Base-by-base conservation (phyloP, 2,329 filamentous ascomycete species). In the Tolypocladium endophyticum region DNA sequence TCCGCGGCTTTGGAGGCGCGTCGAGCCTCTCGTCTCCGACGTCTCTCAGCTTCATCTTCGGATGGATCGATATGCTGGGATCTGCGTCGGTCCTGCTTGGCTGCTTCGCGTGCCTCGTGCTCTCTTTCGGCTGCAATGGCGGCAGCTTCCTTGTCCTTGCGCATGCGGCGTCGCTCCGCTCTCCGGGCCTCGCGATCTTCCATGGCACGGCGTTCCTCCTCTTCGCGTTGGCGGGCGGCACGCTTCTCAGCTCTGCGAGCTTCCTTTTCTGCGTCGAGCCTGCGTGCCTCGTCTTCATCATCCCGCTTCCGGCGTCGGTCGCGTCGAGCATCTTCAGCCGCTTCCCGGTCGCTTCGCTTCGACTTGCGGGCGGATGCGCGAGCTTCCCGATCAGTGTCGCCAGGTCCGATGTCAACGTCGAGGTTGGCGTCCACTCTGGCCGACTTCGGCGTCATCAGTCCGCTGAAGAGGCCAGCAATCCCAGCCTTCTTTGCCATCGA, bases 301-400 rank as follows among this genome's bases (percentile, higher is more conserved):
- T 86, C 83, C 52, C 81, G 79, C 59, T 74, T 79, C 56, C 79
- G 78, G 43, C 79, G 81, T 47, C 79, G 78, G 62, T 85, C 82
- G 36, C 81, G 79, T 9, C 81, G 77, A 25, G 86, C 82, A 47
- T 64, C 67, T 2, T 66, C 68, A 4, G 77, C 77, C 8, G 76
- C 78, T 54, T 76, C 75, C 9, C 73, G 75, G 60, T 85, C 82
- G 2, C 81, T 79, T 20, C 80, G 81, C 57, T 78, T 81, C 1
- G 83, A 80, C 59, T 81, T 81, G n/a, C 87, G 83, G 60, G 85
- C 84, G 36, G 83, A 84, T 53, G 80, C 81, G 55, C 84, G 81
- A 28, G 81, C 83, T 69, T 89, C 87, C 33, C 79, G 76, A 16
- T 87, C 84, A 36, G 79, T 76, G 20, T 86, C 83, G 3, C 80